Evolutionary conservation across 208 protist genomes (phyloP).

Genomic region (Phytomonas sp.): DNA sequence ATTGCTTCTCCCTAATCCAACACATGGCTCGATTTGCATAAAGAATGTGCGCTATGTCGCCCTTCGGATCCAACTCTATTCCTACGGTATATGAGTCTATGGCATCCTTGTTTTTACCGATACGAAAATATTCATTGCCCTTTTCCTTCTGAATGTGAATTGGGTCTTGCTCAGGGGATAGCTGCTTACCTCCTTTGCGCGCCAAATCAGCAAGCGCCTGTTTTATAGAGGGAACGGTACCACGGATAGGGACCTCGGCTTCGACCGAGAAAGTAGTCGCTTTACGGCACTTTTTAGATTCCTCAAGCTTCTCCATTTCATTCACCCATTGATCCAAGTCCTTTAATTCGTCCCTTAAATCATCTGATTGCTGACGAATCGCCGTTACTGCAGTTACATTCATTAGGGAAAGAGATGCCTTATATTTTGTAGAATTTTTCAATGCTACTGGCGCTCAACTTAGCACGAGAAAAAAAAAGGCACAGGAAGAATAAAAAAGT

Average conservation of each 20-base stretch:
- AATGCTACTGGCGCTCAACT: not conserved
- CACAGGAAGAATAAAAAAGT: conserved; percentile 6
- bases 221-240: conserved; percentile 83
- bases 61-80: conserved; percentile 77
- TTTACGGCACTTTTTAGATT: conserved; percentile 32
- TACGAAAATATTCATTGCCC: conserved; percentile 82
- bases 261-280: conserved; percentile 9
- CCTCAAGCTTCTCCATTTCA: conserved; percentile 30
- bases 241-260: conserved; percentile 46
- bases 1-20: conserved; percentile 66
- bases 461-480: conserved; percentile 8
- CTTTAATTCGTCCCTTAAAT: conserved; percentile 82
- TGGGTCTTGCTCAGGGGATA: conserved; percentile 27
- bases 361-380: conserved; percentile 79
- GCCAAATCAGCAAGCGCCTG: conserved; percentile 38
- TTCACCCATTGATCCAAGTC: conserved; percentile 78
- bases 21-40: conserved; percentile 86
- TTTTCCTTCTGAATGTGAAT: conserved; percentile 63
- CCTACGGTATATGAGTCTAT: conserved; percentile 72
- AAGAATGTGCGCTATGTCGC: conserved; percentile 53
- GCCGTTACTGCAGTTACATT: conserved; percentile 31
- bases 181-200: conserved; percentile 17
- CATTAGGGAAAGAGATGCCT: conserved; percentile 14
- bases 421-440: not conserved
- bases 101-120: conserved; percentile 59